Evolutionary conservation across 192 early-diverging fungal species (phyloP).

Genomic region (Piromyces sp.): DNA sequence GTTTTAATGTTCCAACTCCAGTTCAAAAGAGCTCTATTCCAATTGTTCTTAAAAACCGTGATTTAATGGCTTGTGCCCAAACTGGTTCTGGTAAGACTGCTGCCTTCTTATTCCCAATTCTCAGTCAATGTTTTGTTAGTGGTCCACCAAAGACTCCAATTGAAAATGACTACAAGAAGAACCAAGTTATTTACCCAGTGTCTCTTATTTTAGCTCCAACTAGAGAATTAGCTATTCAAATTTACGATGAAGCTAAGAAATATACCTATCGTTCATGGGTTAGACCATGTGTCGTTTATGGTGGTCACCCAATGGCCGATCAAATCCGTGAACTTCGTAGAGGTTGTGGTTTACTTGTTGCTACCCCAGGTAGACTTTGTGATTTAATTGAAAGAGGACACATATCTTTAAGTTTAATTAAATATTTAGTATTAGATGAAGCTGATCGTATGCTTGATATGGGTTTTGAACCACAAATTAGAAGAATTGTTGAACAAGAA

Average conservation of each 20-base stretch:
- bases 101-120: slow-evolving; percentile 93
- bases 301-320: slow-evolving; percentile 77
- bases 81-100: slow-evolving; percentile 92
- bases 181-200: slow-evolving; percentile 32
- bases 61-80: slow-evolving; percentile 98
- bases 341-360: slow-evolving; percentile 81
- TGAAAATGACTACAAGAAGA: slow-evolving; percentile 15
- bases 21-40: slow-evolving; percentile 87
- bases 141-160: slow-evolving; percentile 20
- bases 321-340: slow-evolving; percentile 78
- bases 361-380: slow-evolving; percentile 82
- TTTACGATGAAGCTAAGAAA: slow-evolving; percentile 17
- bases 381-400: slow-evolving; percentile 74
- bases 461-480: slow-evolving; percentile 90
- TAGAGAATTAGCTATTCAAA: slow-evolving; percentile 84
- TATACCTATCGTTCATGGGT: slow-evolving; percentile 40
- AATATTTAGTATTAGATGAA: slow-evolving; percentile 83
- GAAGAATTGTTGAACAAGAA: slow-evolving; percentile 64
- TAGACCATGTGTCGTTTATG: slow-evolving; percentile 80
- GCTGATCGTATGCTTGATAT: slow-evolving; percentile 91
- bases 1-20: slow-evolving; percentile 80
- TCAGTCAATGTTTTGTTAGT: slow-evolving; percentile 75
- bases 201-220: slow-evolving; percentile 85
- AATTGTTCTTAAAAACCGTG: slow-evolving; percentile 57
- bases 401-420: slow-evolving; percentile 53